These are phyloP conservation scores for Linnemannia elongata DNA, from an alignment of 192 early-diverging fungal species.

Conservation along the genomic window DNA sequence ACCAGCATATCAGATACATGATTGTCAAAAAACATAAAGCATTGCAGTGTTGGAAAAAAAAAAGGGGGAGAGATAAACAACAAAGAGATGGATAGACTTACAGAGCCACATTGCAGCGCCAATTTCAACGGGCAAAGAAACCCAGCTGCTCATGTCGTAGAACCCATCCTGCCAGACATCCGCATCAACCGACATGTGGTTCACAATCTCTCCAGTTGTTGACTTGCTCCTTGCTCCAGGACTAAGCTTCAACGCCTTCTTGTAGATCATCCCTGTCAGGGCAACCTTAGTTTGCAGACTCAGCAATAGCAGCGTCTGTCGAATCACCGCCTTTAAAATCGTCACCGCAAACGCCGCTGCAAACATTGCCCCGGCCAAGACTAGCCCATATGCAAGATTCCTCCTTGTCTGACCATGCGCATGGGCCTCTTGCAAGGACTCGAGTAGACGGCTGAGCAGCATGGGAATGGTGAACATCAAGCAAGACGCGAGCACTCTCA, in stretches of 20 bases:
- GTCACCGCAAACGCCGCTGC: slow-evolving; percentile 4
- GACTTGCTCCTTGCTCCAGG: slow-evolving; percentile 51
- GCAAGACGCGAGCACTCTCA: slow-evolving; percentile 13
- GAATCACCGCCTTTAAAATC: slow-evolving; percentile 27
- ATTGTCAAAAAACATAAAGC: background rate
- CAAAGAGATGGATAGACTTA: background rate
- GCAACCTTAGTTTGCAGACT: slow-evolving; percentile 77
- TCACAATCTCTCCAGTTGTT: slow-evolving; percentile 41
- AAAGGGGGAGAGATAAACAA: background rate
- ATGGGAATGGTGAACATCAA: slow-evolving; percentile 30
- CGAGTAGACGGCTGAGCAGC: slow-evolving; percentile 29
- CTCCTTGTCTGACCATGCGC: background rate
- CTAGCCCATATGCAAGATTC: slow-evolving; percentile 8
- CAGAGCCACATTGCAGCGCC: slow-evolving; percentile 33
- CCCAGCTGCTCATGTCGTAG: slow-evolving; percentile 22
- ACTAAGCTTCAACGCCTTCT: slow-evolving; percentile 83
- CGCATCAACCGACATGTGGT: slow-evolving; percentile 49
- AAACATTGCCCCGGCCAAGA: slow-evolving; percentile 21
- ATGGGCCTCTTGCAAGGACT: slow-evolving; percentile 14
- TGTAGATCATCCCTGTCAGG: slow-evolving; percentile 81
- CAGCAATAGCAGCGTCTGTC: slow-evolving; percentile 18
- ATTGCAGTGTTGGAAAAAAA: background rate
- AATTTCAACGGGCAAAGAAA: slow-evolving; percentile 43
- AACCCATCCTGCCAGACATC: slow-evolving; percentile 34
- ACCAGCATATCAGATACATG: background rate